Conservation (phyloP, 306 rosid species). For the Acacia confusa region DNA sequence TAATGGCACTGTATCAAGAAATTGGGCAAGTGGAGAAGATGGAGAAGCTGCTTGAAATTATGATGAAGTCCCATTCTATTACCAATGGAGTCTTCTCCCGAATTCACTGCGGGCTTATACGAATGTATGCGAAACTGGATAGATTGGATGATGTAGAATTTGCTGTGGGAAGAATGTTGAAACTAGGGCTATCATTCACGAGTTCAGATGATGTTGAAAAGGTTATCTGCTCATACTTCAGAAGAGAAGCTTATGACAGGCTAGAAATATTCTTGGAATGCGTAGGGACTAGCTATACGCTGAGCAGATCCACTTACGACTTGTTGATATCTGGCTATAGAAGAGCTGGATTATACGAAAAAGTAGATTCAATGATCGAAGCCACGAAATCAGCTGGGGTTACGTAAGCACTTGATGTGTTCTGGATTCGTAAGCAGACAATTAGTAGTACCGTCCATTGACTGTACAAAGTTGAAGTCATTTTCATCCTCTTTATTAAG, state of each 20-base stretch:
- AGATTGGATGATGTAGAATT: slow-evolving; percentile 57
- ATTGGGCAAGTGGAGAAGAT: slow-evolving; percentile 41
- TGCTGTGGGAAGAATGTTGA: slow-evolving; percentile 63
- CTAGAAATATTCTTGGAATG: slow-evolving; percentile 58
- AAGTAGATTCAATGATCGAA: slow-evolving; percentile 35
- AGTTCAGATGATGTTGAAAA: slow-evolving; percentile 49
- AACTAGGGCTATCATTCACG: slow-evolving; percentile 49
- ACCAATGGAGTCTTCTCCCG: slow-evolving; percentile 33
- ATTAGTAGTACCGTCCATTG: no score
- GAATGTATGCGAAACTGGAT: slow-evolving; percentile 47
- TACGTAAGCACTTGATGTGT: slow-evolving; percentile 21
- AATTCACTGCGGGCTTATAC: slow-evolving; percentile 50
- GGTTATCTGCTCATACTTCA: slow-evolving; percentile 58
- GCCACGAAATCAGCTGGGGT: slow-evolving; percentile 45
- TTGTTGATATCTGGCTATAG: slow-evolving; percentile 53
- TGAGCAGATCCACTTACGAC: slow-evolving; percentile 47
- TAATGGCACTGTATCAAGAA: slow-evolving; percentile 44
- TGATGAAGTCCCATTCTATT: slow-evolving; percentile 15
- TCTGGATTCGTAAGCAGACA: background rate
- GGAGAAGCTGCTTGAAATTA: slow-evolving; percentile 48
- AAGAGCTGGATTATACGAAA: slow-evolving; percentile 49
- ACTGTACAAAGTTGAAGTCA: no score
- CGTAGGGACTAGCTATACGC: slow-evolving; percentile 33
- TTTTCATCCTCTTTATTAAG: background rate
- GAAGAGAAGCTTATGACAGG: slow-evolving; percentile 56